phyloP scores from a whole-genome alignment of 768 basidiomycete genomes.

The Kondoa subrosea region DNA sequence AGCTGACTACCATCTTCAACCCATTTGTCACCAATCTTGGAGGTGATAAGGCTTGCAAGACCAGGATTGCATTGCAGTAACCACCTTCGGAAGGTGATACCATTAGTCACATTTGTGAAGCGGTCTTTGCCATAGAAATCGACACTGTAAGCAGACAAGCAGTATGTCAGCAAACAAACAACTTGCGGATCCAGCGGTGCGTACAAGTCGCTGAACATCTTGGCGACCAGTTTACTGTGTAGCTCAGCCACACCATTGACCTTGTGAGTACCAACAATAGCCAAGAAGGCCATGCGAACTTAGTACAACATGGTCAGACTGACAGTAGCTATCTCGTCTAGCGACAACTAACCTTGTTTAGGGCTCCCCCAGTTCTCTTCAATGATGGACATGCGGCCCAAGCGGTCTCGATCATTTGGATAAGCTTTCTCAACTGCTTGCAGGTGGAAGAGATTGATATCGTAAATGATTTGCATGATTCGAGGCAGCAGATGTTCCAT shows the following conservation, averaged over 20 bases:
- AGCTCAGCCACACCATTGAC: constrained; percentile 96
- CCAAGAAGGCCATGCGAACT: constrained; percentile 48
- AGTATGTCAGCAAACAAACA: constrained; percentile 8
- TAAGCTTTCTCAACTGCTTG: constrained; percentile 67
- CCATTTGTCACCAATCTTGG: constrained; percentile 63
- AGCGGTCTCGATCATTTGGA: constrained; percentile 39
- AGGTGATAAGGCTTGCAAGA: constrained; percentile 66
- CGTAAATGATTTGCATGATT: constrained; percentile 74
- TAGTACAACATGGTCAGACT: constrained; percentile 78
- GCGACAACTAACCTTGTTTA: background rate
- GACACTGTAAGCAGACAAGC: constrained; percentile 69
- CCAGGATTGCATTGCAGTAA: constrained; percentile 76
- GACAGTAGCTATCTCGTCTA: background rate
- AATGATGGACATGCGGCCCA: constrained; percentile 77
- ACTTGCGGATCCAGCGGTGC: background rate
- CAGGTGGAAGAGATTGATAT: constrained; percentile 20
- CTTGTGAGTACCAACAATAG: constrained; percentile 66
- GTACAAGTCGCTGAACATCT: constrained; percentile 30
- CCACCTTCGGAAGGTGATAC: constrained; percentile 87
- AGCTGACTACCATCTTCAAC: constrained; percentile 66
- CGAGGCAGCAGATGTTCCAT: constrained; percentile 37
- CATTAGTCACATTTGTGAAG: constrained; percentile 84
- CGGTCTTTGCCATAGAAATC: constrained; percentile 75
- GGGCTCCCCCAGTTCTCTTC: constrained; percentile 45
- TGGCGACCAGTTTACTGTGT: constrained; percentile 69